Conservation (phyloP, 768 basidiomycete species). For the Russula vinacea region DNA sequence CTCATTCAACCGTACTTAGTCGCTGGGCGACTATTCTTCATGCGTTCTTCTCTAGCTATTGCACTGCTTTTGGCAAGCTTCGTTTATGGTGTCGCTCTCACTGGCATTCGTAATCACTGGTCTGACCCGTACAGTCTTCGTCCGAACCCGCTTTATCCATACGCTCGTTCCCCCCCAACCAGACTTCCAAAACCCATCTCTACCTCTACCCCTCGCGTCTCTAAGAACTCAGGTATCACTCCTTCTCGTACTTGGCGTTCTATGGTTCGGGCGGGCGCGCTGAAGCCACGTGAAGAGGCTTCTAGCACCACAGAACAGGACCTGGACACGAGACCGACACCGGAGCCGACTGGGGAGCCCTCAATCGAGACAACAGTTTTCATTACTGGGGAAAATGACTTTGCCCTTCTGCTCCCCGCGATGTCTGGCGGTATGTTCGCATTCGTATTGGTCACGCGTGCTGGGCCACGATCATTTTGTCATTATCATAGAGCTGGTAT, state of each 20-base stretch:
- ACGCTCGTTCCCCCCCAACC: constrained; percentile 13
- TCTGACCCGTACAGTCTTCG: constrained; percentile 28
- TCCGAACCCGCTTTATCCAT: constrained; percentile 22
- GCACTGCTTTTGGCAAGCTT: constrained; percentile 14
- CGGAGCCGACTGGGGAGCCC: constrained; percentile 40
- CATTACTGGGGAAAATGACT: constrained; percentile 34
- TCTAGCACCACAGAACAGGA: constrained; percentile 3
- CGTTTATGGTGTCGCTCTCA: constrained; percentile 7
- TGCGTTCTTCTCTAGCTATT: constrained; percentile 10
- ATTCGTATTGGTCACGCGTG: neutral
- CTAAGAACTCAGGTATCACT: neutral
- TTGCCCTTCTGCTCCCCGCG: constrained; percentile 40
- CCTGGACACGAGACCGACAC: constrained; percentile 38
- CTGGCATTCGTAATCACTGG: constrained; percentile 23
- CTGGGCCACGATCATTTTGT: neutral
- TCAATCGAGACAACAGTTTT: constrained; percentile 40
- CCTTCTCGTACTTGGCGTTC: constrained; percentile 18
- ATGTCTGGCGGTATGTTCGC: constrained; percentile 36
- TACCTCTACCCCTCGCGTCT: constrained; percentile 2
- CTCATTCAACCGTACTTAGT: constrained; percentile 23
- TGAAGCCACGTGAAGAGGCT: constrained; percentile 3
- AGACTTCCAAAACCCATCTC: neutral
- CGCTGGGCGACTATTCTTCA: constrained; percentile 17
- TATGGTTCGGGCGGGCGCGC: neutral
- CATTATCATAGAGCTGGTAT: constrained; percentile 38